phyloP scores from a whole-genome alignment of 257 asterid species.

The Solanum neorickii region DNA sequence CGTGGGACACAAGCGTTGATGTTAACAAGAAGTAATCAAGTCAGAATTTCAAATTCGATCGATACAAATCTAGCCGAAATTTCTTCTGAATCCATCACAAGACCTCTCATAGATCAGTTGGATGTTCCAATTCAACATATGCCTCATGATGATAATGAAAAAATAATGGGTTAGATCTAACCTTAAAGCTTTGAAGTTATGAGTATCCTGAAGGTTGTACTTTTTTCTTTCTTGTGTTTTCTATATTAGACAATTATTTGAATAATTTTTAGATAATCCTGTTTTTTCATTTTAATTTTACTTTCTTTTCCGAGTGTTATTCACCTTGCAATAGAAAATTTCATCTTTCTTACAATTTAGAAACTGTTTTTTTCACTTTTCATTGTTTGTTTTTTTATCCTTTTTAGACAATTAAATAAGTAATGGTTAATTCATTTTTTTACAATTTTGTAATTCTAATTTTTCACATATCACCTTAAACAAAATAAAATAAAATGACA shows the following conservation, averaged over 20 bases:
- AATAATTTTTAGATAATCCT: not conserved
- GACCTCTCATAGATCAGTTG: not conserved
- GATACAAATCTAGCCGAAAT: not conserved
- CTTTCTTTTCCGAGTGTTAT: not conserved
- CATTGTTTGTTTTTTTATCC: not conserved
- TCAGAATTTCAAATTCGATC: no score
- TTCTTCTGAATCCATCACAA: not conserved
- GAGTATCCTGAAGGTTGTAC: not conserved
- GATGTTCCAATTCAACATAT: not conserved
- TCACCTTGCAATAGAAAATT: not conserved
- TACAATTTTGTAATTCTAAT: not conserved
- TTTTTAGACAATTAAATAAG: not conserved
- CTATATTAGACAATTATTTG: not conserved
- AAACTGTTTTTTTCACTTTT: not conserved
- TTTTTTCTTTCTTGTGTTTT: not conserved
- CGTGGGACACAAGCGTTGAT: not conserved
- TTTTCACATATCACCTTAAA: not conserved
- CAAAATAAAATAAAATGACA: no score
- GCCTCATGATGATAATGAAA: not conserved
- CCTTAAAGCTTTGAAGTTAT: not conserved
- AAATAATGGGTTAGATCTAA: not conserved
- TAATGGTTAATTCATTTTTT: not conserved
- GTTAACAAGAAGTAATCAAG: not conserved
- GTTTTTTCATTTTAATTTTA: not conserved
- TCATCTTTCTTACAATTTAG: not conserved